Percentiles rank a stretch among this genome's conserved stretches.
Conservation (phyloP, 257 asterid species). For the Lycium barbarum region DNA sequence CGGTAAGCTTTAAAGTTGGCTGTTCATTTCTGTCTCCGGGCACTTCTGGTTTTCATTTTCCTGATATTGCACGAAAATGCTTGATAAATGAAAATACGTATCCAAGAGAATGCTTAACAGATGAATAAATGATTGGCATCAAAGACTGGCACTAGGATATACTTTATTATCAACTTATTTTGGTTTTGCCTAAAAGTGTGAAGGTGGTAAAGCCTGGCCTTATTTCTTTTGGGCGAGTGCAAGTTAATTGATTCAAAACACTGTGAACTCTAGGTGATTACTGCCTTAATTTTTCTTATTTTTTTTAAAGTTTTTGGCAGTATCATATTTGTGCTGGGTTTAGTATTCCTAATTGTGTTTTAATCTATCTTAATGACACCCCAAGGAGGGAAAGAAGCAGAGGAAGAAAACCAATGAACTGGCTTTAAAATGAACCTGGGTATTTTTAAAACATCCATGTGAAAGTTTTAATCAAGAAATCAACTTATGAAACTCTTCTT, state of each 20-base stretch:
- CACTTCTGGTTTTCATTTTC: neutral
- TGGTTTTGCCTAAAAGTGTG: conserved; percentile 3
- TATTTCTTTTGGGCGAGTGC: neutral
- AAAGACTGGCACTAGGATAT: neutral
- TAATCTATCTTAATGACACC: neutral
- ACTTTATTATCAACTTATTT: neutral
- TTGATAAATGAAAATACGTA: conserved; percentile 17
- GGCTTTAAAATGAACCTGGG: neutral
- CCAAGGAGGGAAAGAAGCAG: neutral
- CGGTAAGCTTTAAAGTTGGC: conserved; percentile 55
- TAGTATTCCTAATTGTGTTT: neutral
- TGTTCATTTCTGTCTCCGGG: neutral
- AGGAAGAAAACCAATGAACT: neutral
- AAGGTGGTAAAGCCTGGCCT: conserved; percentile 7
- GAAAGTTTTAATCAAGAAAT: neutral
- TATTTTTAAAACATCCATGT: neutral
- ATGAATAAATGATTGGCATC: conserved; percentile 25
- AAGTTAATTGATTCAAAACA: neutral
- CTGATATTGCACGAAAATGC: neutral
- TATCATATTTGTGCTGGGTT: conserved; percentile 1
- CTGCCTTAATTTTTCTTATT: neutral
- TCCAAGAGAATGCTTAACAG: conserved; percentile 2
- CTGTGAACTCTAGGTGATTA: neutral
- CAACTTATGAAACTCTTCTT: neutral
- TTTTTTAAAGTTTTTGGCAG: neutral